These are phyloP conservation scores for Daedaleopsis sinensis DNA, from an alignment of 768 basidiomycete genomes.

Conservation along the genomic window DNA sequence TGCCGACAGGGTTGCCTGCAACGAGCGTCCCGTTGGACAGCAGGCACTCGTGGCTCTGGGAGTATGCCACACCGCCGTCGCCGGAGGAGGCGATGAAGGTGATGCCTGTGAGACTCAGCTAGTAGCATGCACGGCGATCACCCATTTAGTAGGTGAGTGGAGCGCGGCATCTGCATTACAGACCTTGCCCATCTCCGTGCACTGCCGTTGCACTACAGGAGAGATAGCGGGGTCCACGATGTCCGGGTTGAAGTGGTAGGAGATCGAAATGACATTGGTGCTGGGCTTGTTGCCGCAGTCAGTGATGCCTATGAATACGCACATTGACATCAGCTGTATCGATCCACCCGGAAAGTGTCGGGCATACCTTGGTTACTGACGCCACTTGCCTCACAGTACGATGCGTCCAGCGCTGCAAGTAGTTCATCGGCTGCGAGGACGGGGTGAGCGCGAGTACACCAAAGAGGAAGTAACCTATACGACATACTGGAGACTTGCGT, in stretches of 20 bases:
- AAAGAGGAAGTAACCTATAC: slow-evolving; percentile 28
- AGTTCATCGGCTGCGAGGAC: slow-evolving; percentile 44
- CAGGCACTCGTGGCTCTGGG: slow-evolving; percentile 32
- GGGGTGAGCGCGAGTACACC: slow-evolving; percentile 32
- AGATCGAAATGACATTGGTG: slow-evolving; percentile 43
- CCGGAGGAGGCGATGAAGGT: slow-evolving; percentile 47
- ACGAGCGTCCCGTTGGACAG: slow-evolving; percentile 21
- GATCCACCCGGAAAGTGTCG: slow-evolving; percentile 26
- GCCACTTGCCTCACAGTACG: slow-evolving; percentile 47
- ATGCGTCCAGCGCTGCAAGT: slow-evolving; percentile 46
- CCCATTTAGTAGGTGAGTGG: no score
- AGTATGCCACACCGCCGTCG: slow-evolving; percentile 46
- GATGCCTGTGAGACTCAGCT: slow-evolving; percentile 35
- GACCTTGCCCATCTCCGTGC: slow-evolving; percentile 45
- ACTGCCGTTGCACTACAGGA: slow-evolving; percentile 38
- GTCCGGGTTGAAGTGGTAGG: slow-evolving; percentile 29
- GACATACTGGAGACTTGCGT: background rate
- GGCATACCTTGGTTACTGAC: slow-evolving; percentile 47
- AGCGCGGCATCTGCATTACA: background rate
- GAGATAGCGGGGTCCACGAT: slow-evolving; percentile 28
- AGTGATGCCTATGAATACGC: slow-evolving; percentile 16
- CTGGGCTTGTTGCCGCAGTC: slow-evolving; percentile 38
- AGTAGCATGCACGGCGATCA: no score
- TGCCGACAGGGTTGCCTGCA: slow-evolving; percentile 18
- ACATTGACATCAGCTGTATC: slow-evolving; percentile 24